Base-by-base conservation (phyloP, 768 basidiomycete species). In the Mycena haematopus region DNA sequence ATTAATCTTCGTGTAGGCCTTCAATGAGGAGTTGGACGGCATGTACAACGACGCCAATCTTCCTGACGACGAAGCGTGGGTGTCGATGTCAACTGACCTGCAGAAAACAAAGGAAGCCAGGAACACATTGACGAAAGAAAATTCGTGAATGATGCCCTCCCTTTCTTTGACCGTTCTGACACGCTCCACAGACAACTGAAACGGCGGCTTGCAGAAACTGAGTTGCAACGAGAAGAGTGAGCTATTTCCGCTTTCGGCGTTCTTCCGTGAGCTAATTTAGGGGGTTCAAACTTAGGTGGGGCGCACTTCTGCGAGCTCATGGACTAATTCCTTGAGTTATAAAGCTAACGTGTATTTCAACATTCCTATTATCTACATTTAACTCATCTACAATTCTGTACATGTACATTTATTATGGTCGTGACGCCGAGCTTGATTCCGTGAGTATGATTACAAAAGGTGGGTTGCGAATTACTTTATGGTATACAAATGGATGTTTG, bases 21-120 rank as follows among this genome's bases (percentile, higher is more conserved):
- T 97, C 78, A 96, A 97, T 73, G 93, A 95, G 71, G 95, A 96
- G 73, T 82, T 97, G 33, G 94, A 95, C 66, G 87, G 85, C 19
- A 93, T 96, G 92, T 96, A 88, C 75, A 89, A 90, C 53, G 93
- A 95, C 61, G 86, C 85, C 27, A 85, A 90, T 62, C 84, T 96
- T 52, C 93, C 95, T 13, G 86, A 88, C 22, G 86, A 89, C 51
- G 92, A 95, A 69, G 93, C 93, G 2, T 95, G 91, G 86, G 72
- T 77, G n/a, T 89, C 89, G 1, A 82, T 96, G 81, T 83, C 86
- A 27, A 77, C 78, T 45, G 93, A 96, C 71, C 78, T 96, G 54
- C 81, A 85, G 65, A 73, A 82, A 63, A 87, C 92, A 17, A 96
- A 95, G 75, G 88, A 91, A 69, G 75, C 82, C 17, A 82, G 91